phyloP scores from a whole-genome alignment of 2,329 filamentous ascomycete genomes.

The Xylaria multiplex region DNA sequence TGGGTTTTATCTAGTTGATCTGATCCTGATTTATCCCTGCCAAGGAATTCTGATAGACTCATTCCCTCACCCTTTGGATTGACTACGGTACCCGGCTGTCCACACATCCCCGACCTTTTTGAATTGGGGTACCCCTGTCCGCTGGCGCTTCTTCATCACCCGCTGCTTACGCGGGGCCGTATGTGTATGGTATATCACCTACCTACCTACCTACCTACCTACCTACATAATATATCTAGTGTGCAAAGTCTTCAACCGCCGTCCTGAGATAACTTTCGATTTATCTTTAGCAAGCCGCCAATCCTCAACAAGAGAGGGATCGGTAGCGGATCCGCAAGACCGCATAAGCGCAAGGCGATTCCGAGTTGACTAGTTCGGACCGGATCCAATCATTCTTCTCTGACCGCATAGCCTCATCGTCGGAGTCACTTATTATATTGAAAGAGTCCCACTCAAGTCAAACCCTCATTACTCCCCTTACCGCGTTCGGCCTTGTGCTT shows the following conservation, averaged over 20 bases:
- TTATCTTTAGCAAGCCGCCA: conserved; percentile 3
- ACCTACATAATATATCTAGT: conserved; percentile 11
- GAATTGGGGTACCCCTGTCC: conserved; percentile 25
- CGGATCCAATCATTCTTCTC: conserved; percentile 14
- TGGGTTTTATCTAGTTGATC: conserved; percentile 3
- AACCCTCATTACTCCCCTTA: conserved; percentile 11
- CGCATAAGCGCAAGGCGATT: conserved; percentile 31
- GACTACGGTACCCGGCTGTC: not conserved
- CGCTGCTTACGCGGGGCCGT: conserved; percentile 11
- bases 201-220: no score
- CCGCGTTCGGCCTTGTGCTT: conserved; percentile 14
- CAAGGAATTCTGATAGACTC: conserved; percentile 11
- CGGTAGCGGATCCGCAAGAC: conserved; percentile 13
- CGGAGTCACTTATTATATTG: conserved; percentile 16
- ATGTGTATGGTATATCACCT: conserved; percentile 9
- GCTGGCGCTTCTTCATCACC: conserved; percentile 3
- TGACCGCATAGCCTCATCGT: conserved; percentile 30
- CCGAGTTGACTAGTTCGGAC: conserved; percentile 10
- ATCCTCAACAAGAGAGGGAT: conserved; percentile 10
- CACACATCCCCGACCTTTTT: conserved; percentile 8
- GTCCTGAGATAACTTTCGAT: conserved; percentile 8
- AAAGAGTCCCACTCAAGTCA: conserved; percentile 14
- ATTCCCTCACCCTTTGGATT: not conserved
- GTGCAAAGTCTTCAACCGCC: conserved; percentile 15
- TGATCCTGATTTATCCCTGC: conserved; percentile 19